Conservation (phyloP, 2,329 filamentous ascomycete species). For the Didymella pinodella region DNA sequence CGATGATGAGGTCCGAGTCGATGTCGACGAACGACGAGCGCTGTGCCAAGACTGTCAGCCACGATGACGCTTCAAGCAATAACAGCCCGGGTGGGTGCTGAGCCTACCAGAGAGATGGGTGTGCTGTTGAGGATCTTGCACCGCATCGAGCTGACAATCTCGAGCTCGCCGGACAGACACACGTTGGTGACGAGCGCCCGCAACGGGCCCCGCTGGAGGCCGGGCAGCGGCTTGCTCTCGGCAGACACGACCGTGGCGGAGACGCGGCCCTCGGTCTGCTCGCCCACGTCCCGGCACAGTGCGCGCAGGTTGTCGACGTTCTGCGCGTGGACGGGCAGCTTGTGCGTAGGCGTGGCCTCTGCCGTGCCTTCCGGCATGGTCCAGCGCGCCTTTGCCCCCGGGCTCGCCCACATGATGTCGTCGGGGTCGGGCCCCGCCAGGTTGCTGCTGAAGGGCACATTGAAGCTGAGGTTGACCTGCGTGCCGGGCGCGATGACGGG, state of each 20-base stretch:
- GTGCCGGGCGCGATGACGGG: constrained; percentile 76
- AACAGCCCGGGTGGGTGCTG: constrained; percentile 4
- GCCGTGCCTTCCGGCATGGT: constrained; percentile 87
- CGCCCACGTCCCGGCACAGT: constrained; percentile 83
- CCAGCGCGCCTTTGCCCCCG: constrained; percentile 88
- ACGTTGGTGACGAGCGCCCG: constrained; percentile 76
- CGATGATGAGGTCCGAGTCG: constrained; percentile 87
- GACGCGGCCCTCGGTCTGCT: constrained; percentile 68
- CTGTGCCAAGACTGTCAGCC: constrained; percentile 59
- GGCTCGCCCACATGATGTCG: constrained; percentile 91
- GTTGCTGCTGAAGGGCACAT: constrained; percentile 93
- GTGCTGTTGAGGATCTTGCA: constrained; percentile 91
- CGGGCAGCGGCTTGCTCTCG: constrained; percentile 70
- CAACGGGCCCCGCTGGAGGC: constrained; percentile 59
- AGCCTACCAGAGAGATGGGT: constrained; percentile 85
- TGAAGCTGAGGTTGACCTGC: constrained; percentile 93
- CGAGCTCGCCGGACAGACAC: constrained; percentile 85
- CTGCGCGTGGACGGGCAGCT: constrained; percentile 88
- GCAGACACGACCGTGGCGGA: constrained; percentile 85
- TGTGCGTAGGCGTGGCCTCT: constrained; percentile 83
- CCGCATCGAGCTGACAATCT: constrained; percentile 87
- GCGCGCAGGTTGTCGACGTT: constrained; percentile 82
- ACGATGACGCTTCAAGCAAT: not conserved
- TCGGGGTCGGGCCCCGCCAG: constrained; percentile 91
- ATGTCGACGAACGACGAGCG: constrained; percentile 93